Conservation (phyloP, 2,329 filamentous ascomycete genomes). For the Fusarium sp. region DNA sequence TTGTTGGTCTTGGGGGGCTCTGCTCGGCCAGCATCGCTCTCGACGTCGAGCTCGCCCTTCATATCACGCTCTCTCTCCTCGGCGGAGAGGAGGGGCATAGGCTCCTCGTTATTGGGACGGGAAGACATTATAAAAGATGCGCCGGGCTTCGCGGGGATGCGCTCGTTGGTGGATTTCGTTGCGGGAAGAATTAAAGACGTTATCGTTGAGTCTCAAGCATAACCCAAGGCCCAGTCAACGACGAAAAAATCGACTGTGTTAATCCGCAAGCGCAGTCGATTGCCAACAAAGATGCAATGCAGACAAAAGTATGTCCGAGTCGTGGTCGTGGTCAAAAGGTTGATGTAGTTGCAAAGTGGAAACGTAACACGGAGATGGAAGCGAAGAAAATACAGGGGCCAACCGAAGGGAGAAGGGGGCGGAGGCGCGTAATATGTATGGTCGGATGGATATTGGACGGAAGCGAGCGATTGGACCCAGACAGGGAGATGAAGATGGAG, state of each 20-base stretch:
- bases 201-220: conserved; percentile 28
- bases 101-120: conserved; percentile 51
- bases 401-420: conserved; percentile 29
- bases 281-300: conserved; percentile 28
- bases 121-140: conserved; percentile 51
- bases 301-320: conserved; percentile 26
- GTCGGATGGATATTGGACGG: conserved; percentile 11
- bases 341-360: conserved; percentile 40
- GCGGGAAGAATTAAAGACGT: conserved; percentile 10
- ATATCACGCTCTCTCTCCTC: conserved; percentile 50
- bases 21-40: conserved; percentile 48
- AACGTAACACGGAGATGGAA: conserved; percentile 40
- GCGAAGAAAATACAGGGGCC: conserved; percentile 45
- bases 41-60: conserved; percentile 52
- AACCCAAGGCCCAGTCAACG: conserved; percentile 13
- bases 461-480: conserved; percentile 42
- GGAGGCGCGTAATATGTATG: conserved; percentile 33
- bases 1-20: conserved; percentile 52
- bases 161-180: conserved; percentile 9
- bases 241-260: conserved; percentile 16
- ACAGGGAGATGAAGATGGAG: conserved; percentile 33
- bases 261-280: conserved; percentile 29
- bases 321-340: conserved; percentile 14
- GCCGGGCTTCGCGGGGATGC: conserved; percentile 26
- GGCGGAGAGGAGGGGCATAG: conserved; percentile 49